These are phyloP conservation scores for Draba incana DNA, from an alignment of 345 rosid species.

Conservation along the genomic window DNA sequence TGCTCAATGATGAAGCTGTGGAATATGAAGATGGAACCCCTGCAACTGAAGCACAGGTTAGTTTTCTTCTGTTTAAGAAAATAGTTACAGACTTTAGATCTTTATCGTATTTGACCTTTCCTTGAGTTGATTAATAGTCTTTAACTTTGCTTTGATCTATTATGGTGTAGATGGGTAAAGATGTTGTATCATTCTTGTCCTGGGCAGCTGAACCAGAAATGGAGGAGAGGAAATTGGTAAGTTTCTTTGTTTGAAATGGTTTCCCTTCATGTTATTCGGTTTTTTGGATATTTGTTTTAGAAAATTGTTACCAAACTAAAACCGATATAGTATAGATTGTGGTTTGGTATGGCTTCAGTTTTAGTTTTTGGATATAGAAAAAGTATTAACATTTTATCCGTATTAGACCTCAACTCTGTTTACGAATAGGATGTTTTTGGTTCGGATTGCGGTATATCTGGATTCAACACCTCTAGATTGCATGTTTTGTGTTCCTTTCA, in stretches of 20 bases:
- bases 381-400: background rate
- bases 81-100: background rate
- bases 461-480: background rate
- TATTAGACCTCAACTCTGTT: background rate
- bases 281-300: background rate
- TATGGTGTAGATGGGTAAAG: conserved; percentile 90
- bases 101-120: background rate
- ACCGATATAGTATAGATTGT: background rate
- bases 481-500: background rate
- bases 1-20: conserved; percentile 93
- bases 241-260: conserved; percentile 1
- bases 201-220: conserved; percentile 99
- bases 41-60: conserved; percentile 97
- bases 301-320: conserved; percentile 3
- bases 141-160: background rate
- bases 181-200: conserved; percentile 79
- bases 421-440: background rate
- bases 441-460: background rate
- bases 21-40: conserved; percentile 96
- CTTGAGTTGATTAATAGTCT: background rate
- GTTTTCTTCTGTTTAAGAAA: background rate
- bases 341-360: background rate
- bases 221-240: conserved; percentile 97
- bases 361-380: too few species aligned
- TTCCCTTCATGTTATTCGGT: background rate